Evolutionary conservation across 306 rosid genomes (phyloP).

Genomic region (Inga laurina): DNA sequence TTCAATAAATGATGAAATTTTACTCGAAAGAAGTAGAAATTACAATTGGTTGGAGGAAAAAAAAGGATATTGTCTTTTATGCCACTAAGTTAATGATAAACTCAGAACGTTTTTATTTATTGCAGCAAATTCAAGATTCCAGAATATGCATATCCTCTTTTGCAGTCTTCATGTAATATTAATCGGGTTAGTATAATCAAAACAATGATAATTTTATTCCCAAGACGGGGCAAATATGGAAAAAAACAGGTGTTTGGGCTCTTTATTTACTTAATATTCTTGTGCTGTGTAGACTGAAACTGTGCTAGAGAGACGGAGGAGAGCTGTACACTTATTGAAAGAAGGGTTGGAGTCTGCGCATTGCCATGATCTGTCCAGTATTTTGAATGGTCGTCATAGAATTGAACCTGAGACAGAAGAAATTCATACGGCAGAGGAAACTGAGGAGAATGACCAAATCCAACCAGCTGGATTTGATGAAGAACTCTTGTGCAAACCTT

Average conservation of each 20-base stretch:
- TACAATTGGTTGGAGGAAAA: not conserved
- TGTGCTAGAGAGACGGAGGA: slow-evolving; percentile 59
- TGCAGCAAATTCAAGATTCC: slow-evolving; percentile 75
- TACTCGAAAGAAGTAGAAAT: not conserved
- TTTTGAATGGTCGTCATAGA: slow-evolving; percentile 22
- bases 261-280: slow-evolving; percentile 8
- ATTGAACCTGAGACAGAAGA: slow-evolving; percentile 49
- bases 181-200: slow-evolving; percentile 62
- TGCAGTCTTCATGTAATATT: slow-evolving; percentile 62
- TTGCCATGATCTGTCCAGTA: slow-evolving; percentile 34
- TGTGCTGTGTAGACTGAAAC: slow-evolving; percentile 61
- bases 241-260: not conserved
- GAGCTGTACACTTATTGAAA: slow-evolving; percentile 54
- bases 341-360: slow-evolving; percentile 55
- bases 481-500: slow-evolving; percentile 28
- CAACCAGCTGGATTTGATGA: slow-evolving; percentile 28
- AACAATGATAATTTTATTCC: slow-evolving; percentile 19
- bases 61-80: not conserved
- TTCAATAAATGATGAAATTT: not conserved
- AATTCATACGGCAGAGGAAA: slow-evolving; percentile 26
- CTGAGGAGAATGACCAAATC: slow-evolving; percentile 35
- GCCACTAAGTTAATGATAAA: slow-evolving; percentile 22
- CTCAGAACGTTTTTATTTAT: slow-evolving; percentile 11
- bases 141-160: slow-evolving; percentile 68
- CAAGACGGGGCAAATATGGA: not conserved